Evolutionary conservation across 2,329 filamentous ascomycete genomes (phyloP).

Genomic region (Camptophora hylomeconis): DNA sequence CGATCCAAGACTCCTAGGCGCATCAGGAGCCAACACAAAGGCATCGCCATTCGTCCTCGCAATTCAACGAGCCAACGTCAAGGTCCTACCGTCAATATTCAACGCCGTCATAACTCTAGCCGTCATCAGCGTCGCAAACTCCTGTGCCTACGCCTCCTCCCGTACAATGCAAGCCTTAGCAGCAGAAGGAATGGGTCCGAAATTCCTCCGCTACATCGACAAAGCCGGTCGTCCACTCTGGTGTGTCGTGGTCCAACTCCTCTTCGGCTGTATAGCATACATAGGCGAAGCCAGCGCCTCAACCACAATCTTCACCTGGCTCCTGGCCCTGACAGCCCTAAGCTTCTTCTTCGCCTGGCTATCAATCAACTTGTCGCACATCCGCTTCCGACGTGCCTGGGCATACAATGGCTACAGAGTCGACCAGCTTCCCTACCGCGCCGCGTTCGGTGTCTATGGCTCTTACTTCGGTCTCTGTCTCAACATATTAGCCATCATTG

Average conservation of each 20-base stretch:
- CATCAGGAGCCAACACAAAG: slow-evolving; percentile 49
- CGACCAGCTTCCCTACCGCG: slow-evolving; percentile 65
- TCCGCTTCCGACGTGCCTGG: slow-evolving; percentile 79
- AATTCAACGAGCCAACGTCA: slow-evolving; percentile 70
- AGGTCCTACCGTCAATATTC: slow-evolving; percentile 72
- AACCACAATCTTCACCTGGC: slow-evolving; percentile 58
- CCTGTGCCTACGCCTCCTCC: slow-evolving; percentile 79
- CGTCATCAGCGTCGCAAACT: slow-evolving; percentile 83
- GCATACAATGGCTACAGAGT: slow-evolving; percentile 51
- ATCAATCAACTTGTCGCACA: slow-evolving; percentile 43
- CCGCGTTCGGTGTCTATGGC: slow-evolving; percentile 64
- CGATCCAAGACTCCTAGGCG: slow-evolving; percentile 49
- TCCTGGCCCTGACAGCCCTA: slow-evolving; percentile 62
- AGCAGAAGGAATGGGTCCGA: slow-evolving; percentile 73
- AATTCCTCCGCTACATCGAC: slow-evolving; percentile 66
- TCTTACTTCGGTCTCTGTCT: slow-evolving; percentile 69
- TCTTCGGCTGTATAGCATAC: slow-evolving; percentile 62
- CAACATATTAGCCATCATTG: slow-evolving; percentile 62
- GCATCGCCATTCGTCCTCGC: slow-evolving; percentile 90
- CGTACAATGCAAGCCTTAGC: slow-evolving; percentile 64
- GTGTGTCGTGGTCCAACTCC: slow-evolving; percentile 54
- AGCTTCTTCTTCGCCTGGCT: slow-evolving; percentile 63
- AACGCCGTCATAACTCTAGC: slow-evolving; percentile 89
- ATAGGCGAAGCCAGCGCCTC: slow-evolving; percentile 45
- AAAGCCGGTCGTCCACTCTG: slow-evolving; percentile 65